phyloP scores from a whole-genome alignment of 805 yeast genomes.

The Saccharomycopsis fodiens region DNA sequence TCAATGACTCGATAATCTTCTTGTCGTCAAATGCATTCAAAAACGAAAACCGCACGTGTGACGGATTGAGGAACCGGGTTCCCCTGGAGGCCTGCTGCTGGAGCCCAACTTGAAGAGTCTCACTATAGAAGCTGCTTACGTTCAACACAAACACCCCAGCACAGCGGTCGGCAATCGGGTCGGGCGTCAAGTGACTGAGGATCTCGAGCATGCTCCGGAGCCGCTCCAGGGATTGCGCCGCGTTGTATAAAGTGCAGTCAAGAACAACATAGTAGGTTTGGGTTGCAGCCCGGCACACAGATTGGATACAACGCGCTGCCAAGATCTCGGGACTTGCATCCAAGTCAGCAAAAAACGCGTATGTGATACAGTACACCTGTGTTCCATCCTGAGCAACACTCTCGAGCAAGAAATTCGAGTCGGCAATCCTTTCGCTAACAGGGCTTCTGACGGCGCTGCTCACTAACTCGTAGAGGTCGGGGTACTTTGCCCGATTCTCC shows the following conservation, averaged over 20 bases:
- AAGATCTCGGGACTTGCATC: slow-evolving; percentile 65
- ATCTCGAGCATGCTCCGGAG: slow-evolving; percentile 28
- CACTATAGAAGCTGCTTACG: slow-evolving; percentile 14
- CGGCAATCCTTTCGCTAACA: slow-evolving; percentile 30
- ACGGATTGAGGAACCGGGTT: slow-evolving; percentile 21
- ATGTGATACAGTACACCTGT: slow-evolving; percentile 55
- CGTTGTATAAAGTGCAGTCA: slow-evolving; percentile 61
- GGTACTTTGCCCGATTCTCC: slow-evolving; percentile 39
- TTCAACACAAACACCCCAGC: slow-evolving; percentile 37
- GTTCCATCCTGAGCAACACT: slow-evolving; percentile 66
- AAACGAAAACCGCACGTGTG: slow-evolving; percentile 23
- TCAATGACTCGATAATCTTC: slow-evolving; percentile 35
- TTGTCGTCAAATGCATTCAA: slow-evolving; percentile 31
- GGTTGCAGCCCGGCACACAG: slow-evolving; percentile 13
- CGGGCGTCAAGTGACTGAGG: slow-evolving; percentile 42
- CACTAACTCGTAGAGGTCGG: slow-evolving; percentile 66
- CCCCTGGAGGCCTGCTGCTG: not conserved
- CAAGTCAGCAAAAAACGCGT: slow-evolving; percentile 45
- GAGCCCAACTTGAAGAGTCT: not conserved
- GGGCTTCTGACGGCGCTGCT: slow-evolving; percentile 50
- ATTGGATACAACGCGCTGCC: slow-evolving; percentile 34
- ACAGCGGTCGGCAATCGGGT: slow-evolving; percentile 44
- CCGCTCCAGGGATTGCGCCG: slow-evolving; percentile 23
- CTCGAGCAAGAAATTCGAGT: slow-evolving; percentile 46
- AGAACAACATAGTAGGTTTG: slow-evolving; percentile 49